Evolutionary conservation across 78 protist genomes (phyloP).

Genomic region (Monocercomonoides exilis): DNA sequence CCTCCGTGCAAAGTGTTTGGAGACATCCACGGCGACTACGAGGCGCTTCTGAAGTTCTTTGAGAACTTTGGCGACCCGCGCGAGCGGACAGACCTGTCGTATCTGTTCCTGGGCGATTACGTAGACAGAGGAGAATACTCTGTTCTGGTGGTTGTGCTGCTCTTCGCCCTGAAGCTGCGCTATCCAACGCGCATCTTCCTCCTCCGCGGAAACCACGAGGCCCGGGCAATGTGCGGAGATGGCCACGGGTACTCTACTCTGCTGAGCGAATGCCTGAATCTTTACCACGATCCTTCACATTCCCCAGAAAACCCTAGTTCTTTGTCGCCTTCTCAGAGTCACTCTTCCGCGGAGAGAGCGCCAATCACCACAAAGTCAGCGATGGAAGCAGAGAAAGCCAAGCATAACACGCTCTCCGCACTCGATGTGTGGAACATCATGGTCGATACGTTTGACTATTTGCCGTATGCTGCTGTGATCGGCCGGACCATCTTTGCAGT

Average conservation of each 20-base stretch:
- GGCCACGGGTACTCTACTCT: constrained; percentile 2
- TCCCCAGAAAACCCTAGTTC: not conserved
- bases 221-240: not conserved
- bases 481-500: not conserved
- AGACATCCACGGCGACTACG: constrained; percentile 14
- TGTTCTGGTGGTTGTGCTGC: not conserved
- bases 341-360: no score
- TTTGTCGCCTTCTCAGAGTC: no score
- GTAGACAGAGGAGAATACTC: constrained; percentile 13
- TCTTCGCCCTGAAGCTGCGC: constrained; percentile 10
- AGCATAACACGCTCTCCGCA: not conserved
- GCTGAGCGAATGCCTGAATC: not conserved
- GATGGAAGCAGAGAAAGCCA: not conserved
- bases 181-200: not conserved
- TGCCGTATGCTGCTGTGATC: constrained; percentile 9
- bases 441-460: not conserved
- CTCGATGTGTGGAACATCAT: not conserved
- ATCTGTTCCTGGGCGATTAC: constrained; percentile 12
- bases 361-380: not conserved
- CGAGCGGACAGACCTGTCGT: not conserved
- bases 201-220: constrained; percentile 23
- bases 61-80: not conserved
- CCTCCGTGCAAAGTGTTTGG: not conserved
- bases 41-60: not conserved
- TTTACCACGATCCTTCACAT: not conserved